Conservation (phyloP, 2,329 filamentous ascomycete species). For the Juglanconis sp. region DNA sequence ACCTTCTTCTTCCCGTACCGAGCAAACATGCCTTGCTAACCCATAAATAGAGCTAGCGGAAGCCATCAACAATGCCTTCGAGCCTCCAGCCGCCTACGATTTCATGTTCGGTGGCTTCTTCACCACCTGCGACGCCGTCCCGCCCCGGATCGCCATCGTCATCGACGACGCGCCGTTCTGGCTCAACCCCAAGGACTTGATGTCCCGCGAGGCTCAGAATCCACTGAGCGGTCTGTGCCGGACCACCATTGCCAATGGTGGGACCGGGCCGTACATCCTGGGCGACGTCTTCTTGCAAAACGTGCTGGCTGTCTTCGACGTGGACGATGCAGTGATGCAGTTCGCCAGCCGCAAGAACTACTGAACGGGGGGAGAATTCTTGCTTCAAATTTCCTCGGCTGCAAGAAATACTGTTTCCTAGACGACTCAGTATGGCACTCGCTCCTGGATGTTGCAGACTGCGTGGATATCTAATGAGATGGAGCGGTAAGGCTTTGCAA, state of each 20-base stretch:
- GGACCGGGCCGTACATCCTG: constrained; percentile 45
- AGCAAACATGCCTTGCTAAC: background rate
- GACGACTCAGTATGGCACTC: too few species aligned
- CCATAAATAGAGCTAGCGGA: constrained; percentile 39
- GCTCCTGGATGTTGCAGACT: too few species aligned
- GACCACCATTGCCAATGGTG: constrained; percentile 43
- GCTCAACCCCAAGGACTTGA: constrained; percentile 46
- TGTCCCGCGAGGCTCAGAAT: constrained; percentile 42
- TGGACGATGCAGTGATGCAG: constrained; percentile 25
- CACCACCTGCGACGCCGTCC: constrained; percentile 44
- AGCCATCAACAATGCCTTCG: constrained; percentile 43
- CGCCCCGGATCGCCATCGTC: constrained; percentile 43
- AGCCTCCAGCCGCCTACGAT: constrained; percentile 44
- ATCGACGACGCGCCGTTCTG: constrained; percentile 42
- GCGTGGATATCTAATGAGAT: too few species aligned
- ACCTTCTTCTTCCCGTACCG: background rate
- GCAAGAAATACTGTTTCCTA: background rate
- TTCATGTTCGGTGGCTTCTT: constrained; percentile 48
- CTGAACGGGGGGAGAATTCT: constrained; percentile 6
- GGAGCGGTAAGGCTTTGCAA: too few species aligned
- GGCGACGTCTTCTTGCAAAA: constrained; percentile 51
- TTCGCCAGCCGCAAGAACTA: constrained; percentile 25
- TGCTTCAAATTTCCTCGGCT: background rate
- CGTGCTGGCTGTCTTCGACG: constrained; percentile 40
- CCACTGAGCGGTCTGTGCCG: constrained; percentile 46